A percentile compares a stretch with the other conserved stretches of the same genome.
phyloP scores from a whole-genome alignment of 176 grass and related monocot genomes.

The Phoenix dactylifera region DNA sequence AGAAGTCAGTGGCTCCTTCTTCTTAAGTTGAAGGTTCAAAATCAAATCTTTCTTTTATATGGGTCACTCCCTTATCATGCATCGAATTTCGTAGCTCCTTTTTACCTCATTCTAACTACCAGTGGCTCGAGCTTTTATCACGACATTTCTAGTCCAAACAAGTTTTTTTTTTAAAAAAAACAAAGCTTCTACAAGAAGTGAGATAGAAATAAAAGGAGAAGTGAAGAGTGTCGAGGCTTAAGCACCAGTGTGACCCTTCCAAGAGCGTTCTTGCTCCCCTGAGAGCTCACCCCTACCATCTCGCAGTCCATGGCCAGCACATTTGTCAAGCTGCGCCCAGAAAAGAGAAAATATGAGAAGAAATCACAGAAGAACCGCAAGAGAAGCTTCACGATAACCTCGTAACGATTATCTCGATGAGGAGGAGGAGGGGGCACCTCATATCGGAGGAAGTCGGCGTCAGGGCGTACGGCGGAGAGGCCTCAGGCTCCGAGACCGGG shows the following conservation, averaged over 20 bases:
- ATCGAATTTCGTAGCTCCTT: no score
- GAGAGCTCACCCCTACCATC: constrained; percentile 75
- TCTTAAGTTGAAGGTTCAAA: no score
- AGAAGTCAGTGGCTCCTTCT: no score
- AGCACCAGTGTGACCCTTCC: constrained; percentile 72
- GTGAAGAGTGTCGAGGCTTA: not conserved
- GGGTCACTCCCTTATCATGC: no score
- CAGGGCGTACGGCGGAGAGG: constrained; percentile 14
- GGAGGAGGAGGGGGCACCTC: constrained; percentile 31
- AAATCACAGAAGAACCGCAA: not conserved
- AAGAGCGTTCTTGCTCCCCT: constrained; percentile 64
- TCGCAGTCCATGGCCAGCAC: constrained; percentile 74
- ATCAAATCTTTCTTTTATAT: no score
- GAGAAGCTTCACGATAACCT: no score
- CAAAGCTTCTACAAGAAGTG: no score
- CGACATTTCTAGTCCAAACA: no score
- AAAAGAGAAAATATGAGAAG: constrained; percentile 4
- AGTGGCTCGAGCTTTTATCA: no score
- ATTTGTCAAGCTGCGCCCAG: constrained; percentile 53
- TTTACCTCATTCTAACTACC: no score
- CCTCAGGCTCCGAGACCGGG: not conserved
- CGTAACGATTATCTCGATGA: not conserved
- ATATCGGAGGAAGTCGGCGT: constrained; percentile 52
- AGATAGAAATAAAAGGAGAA: no score
- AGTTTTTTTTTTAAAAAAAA: no score